A percentile compares a stretch with the other conserved stretches of the same genome.
Conservation (phyloP, 352 stramenopile species). For the Phytophthora kernoviae region DNA sequence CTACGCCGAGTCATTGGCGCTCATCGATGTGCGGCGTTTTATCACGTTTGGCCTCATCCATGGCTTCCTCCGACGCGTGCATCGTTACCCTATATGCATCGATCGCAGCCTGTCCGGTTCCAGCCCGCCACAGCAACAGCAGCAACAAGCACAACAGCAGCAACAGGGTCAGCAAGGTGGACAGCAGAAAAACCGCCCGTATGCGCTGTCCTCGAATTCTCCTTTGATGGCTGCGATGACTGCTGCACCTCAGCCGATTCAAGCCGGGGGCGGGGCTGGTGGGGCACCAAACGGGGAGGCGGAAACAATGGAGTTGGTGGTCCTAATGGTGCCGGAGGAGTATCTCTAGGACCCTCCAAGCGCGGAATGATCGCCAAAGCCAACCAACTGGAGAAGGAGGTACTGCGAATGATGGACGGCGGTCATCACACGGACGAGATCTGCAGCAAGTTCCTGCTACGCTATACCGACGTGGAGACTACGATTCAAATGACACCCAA, state of each 20-base stretch:
- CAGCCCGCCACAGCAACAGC: constrained; percentile 31
- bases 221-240: constrained; percentile 40
- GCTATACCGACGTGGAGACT: constrained; percentile 70
- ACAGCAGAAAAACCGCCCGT: constrained; percentile 33
- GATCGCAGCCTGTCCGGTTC: constrained; percentile 39
- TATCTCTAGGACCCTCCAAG: constrained; percentile 35
- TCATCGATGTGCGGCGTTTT: constrained; percentile 83
- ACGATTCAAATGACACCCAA: constrained; percentile 68
- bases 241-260: constrained; percentile 18
- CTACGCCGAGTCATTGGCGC: constrained; percentile 67
- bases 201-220: constrained; percentile 38
- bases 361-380: constrained; percentile 46
- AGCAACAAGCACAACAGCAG: constrained; percentile 39
- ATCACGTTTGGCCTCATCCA: constrained; percentile 91
- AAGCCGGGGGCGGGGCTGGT: constrained; percentile 14
- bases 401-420: constrained; percentile 85
- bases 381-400: constrained; percentile 67
- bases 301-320: constrained; percentile 16
- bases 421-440: constrained; percentile 87
- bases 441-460: constrained; percentile 72
- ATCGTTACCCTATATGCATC: constrained; percentile 82
- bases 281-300: constrained; percentile 10
- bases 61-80: constrained; percentile 81
- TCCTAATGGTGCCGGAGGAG: constrained; percentile 29
- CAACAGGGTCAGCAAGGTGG: constrained; percentile 18